phyloP scores from a whole-genome alignment of 2,329 filamentous ascomycete species.

The Tricladium varicosporioides region DNA sequence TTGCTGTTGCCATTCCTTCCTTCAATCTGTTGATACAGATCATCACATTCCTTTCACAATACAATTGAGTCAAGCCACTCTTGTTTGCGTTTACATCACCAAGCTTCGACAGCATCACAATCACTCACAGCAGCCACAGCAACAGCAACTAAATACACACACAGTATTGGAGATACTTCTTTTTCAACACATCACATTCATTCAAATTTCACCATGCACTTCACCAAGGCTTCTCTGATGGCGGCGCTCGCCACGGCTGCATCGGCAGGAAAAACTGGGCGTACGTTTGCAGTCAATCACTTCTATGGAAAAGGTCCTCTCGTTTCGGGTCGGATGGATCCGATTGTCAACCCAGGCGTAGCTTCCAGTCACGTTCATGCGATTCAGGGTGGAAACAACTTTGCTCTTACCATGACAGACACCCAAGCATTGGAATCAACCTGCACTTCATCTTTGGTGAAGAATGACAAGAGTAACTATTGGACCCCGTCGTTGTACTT shows the following conservation, averaged over 20 bases:
- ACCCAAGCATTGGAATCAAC: slow-evolving; percentile 56
- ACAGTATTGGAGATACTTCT: slow-evolving; percentile 25
- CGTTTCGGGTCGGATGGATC: slow-evolving; percentile 68
- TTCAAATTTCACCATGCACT: slow-evolving; percentile 24
- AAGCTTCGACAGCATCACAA: slow-evolving; percentile 27
- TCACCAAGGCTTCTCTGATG: slow-evolving; percentile 21
- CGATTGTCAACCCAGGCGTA: slow-evolving; percentile 63
- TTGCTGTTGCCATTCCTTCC: slow-evolving; percentile 21
- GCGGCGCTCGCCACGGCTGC: slow-evolving; percentile 23
- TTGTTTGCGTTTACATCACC: slow-evolving; percentile 18
- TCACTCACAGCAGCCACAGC: slow-evolving; percentile 15
- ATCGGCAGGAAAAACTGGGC: slow-evolving; percentile 26
- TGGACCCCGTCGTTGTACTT: slow-evolving; percentile 84
- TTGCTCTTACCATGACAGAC: slow-evolving; percentile 57
- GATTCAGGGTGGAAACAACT: slow-evolving; percentile 63
- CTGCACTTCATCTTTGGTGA: slow-evolving; percentile 80
- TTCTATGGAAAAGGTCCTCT: slow-evolving; percentile 66
- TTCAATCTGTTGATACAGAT: slow-evolving; percentile 31
- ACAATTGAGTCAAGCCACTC: slow-evolving; percentile 31
- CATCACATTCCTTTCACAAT: slow-evolving; percentile 23
- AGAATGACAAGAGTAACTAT: slow-evolving; percentile 82
- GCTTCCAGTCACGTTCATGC: slow-evolving; percentile 68
- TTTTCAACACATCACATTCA: no score
- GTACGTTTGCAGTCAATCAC: slow-evolving; percentile 66
- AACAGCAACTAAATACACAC: slow-evolving; percentile 10